A percentile compares a stretch with the other conserved stretches of the same genome.
phyloP scores from a whole-genome alignment of 352 stramenopile species.

The Globisporangium irregulare region DNA sequence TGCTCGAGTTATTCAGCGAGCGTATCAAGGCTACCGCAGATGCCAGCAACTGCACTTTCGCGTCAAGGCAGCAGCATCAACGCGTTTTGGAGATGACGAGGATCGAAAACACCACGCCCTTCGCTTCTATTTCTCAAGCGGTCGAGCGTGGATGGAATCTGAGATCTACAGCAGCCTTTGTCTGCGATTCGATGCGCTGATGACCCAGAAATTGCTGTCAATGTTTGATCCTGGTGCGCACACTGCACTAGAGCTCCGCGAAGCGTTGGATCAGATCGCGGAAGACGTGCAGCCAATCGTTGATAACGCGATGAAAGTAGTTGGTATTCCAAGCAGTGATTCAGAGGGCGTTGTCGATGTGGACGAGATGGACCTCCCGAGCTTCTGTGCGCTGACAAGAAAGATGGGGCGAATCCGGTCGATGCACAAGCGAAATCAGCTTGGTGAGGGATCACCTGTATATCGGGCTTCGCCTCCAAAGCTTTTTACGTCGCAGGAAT shows the following conservation, averaged over 20 bases:
- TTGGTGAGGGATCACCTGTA: slow-evolving; percentile 10
- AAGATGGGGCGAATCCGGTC: slow-evolving; percentile 46
- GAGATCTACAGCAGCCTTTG: neutral
- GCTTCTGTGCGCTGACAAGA: slow-evolving; percentile 32
- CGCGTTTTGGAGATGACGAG: neutral
- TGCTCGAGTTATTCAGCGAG: slow-evolving; percentile 30
- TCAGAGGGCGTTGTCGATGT: slow-evolving; percentile 31
- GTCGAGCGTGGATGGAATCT: slow-evolving; percentile 41
- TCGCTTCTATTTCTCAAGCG: slow-evolving; percentile 38
- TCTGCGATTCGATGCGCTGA: slow-evolving; percentile 36
- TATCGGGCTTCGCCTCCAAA: neutral
- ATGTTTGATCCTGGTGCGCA: slow-evolving; percentile 33
- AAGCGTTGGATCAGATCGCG: slow-evolving; percentile 34
- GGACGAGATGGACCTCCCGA: slow-evolving; percentile 49
- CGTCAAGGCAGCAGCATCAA: neutral
- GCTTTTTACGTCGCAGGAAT: neutral
- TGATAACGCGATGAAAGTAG: slow-evolving; percentile 18
- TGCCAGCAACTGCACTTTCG: slow-evolving; percentile 25
- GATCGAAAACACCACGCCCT: slow-evolving; percentile 4
- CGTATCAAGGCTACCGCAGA: slow-evolving; percentile 19
- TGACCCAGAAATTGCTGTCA: slow-evolving; percentile 47
- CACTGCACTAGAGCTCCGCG: slow-evolving; percentile 22
- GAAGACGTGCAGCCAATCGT: slow-evolving; percentile 35
- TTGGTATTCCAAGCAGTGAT: slow-evolving; percentile 1
- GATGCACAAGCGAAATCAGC: slow-evolving; percentile 38